Evolutionary conservation across 2,329 filamentous ascomycete genomes (phyloP).

Genomic region (Beauveria varroae): DNA sequence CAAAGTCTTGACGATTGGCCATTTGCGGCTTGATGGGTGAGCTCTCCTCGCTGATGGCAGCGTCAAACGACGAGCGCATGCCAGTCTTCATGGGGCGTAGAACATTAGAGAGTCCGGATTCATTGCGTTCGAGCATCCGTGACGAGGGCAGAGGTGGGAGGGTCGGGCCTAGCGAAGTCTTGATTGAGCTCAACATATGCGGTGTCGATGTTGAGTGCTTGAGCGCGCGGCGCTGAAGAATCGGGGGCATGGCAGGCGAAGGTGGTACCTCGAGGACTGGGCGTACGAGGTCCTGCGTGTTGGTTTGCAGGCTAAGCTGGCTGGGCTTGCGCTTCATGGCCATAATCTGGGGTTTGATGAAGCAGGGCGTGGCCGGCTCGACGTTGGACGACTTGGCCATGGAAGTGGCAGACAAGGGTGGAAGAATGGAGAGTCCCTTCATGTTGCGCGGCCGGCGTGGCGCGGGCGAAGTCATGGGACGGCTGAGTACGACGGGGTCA

Average conservation of each 20-base stretch:
- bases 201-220: slow-evolving; percentile 63
- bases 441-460: slow-evolving; percentile 71
- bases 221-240: slow-evolving; percentile 53
- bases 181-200: slow-evolving; percentile 54
- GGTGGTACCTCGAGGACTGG: slow-evolving; percentile 46
- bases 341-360: slow-evolving; percentile 72
- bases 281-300: slow-evolving; percentile 48
- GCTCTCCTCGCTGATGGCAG: slow-evolving; percentile 45
- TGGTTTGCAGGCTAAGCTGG: slow-evolving; percentile 69
- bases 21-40: slow-evolving; percentile 55
- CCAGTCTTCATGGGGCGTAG: slow-evolving; percentile 43
- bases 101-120: slow-evolving; percentile 52
- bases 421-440: slow-evolving; percentile 76
- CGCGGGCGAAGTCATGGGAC: slow-evolving; percentile 61
- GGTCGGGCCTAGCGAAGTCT: slow-evolving; percentile 41
- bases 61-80: slow-evolving; percentile 29
- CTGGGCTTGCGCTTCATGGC: slow-evolving; percentile 67
- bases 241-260: slow-evolving; percentile 49
- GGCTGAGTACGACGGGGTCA: slow-evolving; percentile 34
- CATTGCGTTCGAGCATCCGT: slow-evolving; percentile 51
- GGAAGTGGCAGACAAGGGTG: slow-evolving; percentile 40
- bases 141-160: slow-evolving; percentile 54
- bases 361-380: slow-evolving; percentile 65
- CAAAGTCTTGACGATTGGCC: slow-evolving; percentile 46
- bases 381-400: slow-evolving; percentile 46